phyloP scores from a whole-genome alignment of 176 grass and related monocot genomes.

The maize (Zea mays) region DNA sequence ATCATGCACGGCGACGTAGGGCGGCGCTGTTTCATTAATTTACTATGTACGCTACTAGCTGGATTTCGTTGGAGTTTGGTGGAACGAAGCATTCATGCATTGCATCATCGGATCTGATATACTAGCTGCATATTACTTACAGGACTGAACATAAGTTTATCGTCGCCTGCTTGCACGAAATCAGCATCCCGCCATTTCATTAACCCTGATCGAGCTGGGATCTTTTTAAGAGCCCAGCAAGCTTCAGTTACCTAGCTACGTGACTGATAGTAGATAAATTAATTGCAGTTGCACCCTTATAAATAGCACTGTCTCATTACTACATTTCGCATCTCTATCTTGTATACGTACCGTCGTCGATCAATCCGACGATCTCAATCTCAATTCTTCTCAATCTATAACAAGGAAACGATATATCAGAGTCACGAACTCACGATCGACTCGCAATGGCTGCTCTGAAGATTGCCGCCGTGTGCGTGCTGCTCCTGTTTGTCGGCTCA shows the following conservation, averaged over 20 bases:
- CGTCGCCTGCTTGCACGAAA: conserved; percentile 13
- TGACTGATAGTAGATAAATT: no score
- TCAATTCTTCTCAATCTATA: no score
- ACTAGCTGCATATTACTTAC: neutral
- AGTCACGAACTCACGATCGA: no score
- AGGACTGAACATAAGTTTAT: neutral
- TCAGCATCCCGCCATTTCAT: neutral
- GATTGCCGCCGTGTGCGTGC: neutral
- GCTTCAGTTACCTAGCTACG: neutral
- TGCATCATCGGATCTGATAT: neutral
- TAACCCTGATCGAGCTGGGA: neutral
- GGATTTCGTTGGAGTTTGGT: neutral
- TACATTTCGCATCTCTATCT: neutral
- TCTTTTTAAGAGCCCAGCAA: neutral
- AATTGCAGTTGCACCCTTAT: neutral
- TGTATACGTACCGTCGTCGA: neutral
- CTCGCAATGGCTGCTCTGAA: neutral
- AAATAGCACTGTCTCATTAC: neutral
- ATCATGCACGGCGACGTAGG: neutral
- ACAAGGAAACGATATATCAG: no score
- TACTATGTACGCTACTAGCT: neutral
- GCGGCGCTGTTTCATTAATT: neutral
- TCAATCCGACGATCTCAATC: neutral
- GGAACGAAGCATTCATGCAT: neutral
- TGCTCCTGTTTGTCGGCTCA: neutral